These are phyloP conservation scores for Saturnispora besseyi DNA, from an alignment of 805 yeast genomes.

Conservation along the genomic window DNA sequence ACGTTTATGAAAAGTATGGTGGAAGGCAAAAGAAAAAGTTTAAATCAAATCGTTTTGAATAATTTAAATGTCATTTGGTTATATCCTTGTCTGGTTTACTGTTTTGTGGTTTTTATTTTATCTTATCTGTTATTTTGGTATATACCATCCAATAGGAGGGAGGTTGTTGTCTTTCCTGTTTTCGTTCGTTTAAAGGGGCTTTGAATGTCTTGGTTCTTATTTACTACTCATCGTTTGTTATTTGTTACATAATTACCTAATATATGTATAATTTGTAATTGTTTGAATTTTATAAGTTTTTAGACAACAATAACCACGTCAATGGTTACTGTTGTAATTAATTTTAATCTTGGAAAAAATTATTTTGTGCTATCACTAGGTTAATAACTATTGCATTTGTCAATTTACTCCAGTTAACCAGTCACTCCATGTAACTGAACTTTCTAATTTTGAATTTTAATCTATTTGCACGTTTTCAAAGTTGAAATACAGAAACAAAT, in stretches of 20 bases:
- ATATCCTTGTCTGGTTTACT: neutral
- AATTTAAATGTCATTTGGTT: neutral
- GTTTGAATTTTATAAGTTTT: too few relatives aligned
- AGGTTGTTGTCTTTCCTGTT: neutral
- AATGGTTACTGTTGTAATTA: too few relatives aligned
- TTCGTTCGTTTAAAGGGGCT: neutral
- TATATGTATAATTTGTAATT: neutral
- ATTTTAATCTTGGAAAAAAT: too few relatives aligned
- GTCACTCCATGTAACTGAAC: too few relatives aligned
- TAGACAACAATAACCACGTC: too few relatives aligned
- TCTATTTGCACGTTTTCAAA: too few relatives aligned
- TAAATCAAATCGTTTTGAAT: conserved; percentile 11
- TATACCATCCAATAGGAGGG: neutral
- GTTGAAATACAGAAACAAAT: too few relatives aligned
- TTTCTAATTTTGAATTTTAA: too few relatives aligned
- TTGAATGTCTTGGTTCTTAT: too few relatives aligned
- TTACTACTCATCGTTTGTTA: neutral
- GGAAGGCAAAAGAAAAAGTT: conserved; percentile 15
- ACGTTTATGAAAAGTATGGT: conserved; percentile 55
- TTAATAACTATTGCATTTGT: too few relatives aligned
- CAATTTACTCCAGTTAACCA: too few relatives aligned
- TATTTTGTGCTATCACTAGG: too few relatives aligned
- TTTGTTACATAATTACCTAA: neutral
- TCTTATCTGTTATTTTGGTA: neutral
- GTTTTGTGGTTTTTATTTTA: neutral